Percentiles rank a stretch among this genome's conserved stretches.
Conservation (phyloP, 179 eudicot species). For the Dionaea muscipula region DNA sequence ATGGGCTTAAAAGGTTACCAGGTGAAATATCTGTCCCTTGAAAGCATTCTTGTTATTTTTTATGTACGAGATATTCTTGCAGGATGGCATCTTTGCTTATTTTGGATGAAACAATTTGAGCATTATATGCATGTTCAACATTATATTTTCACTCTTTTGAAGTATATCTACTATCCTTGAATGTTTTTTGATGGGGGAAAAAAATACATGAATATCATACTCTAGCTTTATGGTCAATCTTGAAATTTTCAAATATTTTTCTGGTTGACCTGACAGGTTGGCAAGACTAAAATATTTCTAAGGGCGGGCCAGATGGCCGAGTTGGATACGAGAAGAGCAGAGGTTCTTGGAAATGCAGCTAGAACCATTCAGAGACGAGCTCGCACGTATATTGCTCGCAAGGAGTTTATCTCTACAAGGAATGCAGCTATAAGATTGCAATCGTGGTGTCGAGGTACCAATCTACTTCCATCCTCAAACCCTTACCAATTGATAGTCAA, state of each 20-base stretch:
- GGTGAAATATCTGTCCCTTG: slow-evolving; percentile 29
- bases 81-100: neutral
- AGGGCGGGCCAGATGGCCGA: slow-evolving; percentile 99
- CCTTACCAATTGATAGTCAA: neutral
- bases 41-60: neutral
- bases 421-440: slow-evolving; percentile 76
- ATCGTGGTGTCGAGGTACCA: slow-evolving; percentile 82
- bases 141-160: too few species aligned
- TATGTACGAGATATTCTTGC: neutral
- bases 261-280: slow-evolving; percentile 51
- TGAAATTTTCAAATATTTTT: neutral
- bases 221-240: neutral
- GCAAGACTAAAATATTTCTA: slow-evolving; percentile 89
- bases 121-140: neutral
- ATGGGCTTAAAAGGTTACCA: slow-evolving; percentile 93
- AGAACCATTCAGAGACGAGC: slow-evolving; percentile 76
- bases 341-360: slow-evolving; percentile 87
- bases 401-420: slow-evolving; percentile 55
- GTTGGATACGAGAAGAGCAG: slow-evolving; percentile 85
- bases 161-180: too few species aligned
- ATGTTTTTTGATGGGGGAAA: too few species aligned
- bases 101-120: neutral
- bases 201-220: slow-evolving; percentile 1
- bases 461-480: neutral
- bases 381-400: slow-evolving; percentile 82